Evolutionary conservation across 2,329 filamentous ascomycete species (phyloP).

Genomic region (Moelleriella libera): DNA sequence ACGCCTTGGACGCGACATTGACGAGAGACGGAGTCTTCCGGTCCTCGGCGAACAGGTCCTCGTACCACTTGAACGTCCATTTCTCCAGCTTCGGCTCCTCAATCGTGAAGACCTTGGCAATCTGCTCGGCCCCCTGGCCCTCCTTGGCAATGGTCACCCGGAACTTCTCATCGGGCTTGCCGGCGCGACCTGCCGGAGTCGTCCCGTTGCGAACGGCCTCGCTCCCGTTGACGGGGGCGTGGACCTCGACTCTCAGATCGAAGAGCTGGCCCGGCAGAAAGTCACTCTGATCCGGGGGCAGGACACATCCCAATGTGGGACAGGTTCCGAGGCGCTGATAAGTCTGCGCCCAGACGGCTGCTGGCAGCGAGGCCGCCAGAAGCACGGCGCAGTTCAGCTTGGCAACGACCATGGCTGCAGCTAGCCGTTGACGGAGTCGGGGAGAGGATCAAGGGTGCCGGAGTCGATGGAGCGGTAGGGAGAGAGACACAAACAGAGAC

Average conservation of each 20-base stretch:
- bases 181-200: slow-evolving; percentile 9
- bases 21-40: slow-evolving; percentile 55
- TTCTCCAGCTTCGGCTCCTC: slow-evolving; percentile 60
- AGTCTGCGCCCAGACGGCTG: slow-evolving; percentile 35
- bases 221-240: slow-evolving; percentile 68
- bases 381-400: slow-evolving; percentile 20
- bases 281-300: slow-evolving; percentile 54
- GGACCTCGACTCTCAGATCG: slow-evolving; percentile 70
- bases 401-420: slow-evolving; percentile 15
- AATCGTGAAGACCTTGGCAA: slow-evolving; percentile 54
- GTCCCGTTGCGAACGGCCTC: slow-evolving; percentile 49
- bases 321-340: slow-evolving; percentile 46
- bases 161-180: slow-evolving; percentile 60
- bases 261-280: slow-evolving; percentile 77
- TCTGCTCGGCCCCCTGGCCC: slow-evolving; percentile 35
- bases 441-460: neutral
- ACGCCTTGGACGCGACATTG: slow-evolving; percentile 68
- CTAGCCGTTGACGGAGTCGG: neutral
- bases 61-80: slow-evolving; percentile 77
- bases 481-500: too few species aligned
- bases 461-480: too few species aligned
- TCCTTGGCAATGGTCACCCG: slow-evolving; percentile 60
- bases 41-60: slow-evolving; percentile 69
- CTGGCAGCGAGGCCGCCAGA: slow-evolving; percentile 19
- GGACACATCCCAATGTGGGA: slow-evolving; percentile 42